These are phyloP conservation scores for Vararia minispora DNA, from an alignment of 768 basidiomycete species.

Conservation along the genomic window DNA sequence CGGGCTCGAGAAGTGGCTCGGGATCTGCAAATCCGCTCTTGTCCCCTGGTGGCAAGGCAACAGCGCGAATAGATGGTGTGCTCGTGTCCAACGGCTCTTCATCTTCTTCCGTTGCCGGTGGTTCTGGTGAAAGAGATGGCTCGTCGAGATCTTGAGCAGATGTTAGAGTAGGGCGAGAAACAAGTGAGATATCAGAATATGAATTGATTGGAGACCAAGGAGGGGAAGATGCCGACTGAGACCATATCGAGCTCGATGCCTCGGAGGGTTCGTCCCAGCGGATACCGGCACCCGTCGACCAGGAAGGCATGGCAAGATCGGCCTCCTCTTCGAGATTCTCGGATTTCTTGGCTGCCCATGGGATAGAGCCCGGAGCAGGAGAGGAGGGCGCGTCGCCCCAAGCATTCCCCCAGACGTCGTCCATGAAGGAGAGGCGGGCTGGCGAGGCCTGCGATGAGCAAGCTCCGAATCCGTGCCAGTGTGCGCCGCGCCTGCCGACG, in stretches of 20 bases:
- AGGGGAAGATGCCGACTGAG: constrained; percentile 14
- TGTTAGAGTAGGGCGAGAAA: not conserved
- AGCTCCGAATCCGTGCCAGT: no score
- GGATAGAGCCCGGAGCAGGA: not conserved
- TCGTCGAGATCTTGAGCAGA: not conserved
- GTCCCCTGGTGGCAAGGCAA: no score
- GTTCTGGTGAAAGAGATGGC: not conserved
- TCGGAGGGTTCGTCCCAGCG: constrained; percentile 39
- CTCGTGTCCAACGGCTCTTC: no score
- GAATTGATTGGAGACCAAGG: constrained; percentile 23
- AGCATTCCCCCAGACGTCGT: constrained; percentile 68
- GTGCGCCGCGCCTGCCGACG: no score
- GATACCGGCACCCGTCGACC: constrained; percentile 35
- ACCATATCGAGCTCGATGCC: constrained; percentile 32
- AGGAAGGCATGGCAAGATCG: constrained; percentile 47
- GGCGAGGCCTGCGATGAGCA: not conserved
- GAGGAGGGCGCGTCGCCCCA: constrained; percentile 39
- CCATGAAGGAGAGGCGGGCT: constrained; percentile 32
- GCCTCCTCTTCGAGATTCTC: constrained; percentile 31
- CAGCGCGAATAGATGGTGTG: no score
- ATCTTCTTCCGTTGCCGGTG: no score
- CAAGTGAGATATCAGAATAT: constrained; percentile 28
- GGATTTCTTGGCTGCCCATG: constrained; percentile 2
- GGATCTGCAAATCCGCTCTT: no score
- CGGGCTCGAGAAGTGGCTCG: not conserved